Percentiles rank a stretch among this genome's conserved stretches.
phyloP scores from a whole-genome alignment of 169 alveolate genomes.

The Plasmodium vinckei region DNA sequence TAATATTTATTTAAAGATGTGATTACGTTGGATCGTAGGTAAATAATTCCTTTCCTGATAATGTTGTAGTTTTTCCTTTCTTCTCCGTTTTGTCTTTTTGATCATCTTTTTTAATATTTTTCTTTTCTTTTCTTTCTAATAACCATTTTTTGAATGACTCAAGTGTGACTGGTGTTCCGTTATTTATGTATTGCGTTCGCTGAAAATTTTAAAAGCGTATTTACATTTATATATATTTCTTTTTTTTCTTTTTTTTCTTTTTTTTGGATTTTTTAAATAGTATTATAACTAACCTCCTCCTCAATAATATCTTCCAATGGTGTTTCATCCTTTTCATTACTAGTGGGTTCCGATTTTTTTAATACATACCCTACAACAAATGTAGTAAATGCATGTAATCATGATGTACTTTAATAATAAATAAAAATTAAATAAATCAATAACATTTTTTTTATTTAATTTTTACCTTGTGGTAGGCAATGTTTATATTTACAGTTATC shows the following conservation, averaged over 20 bases:
- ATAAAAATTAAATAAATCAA: no score
- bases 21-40: slow-evolving; percentile 87
- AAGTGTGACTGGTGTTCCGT: slow-evolving; percentile 92
- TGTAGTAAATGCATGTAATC: neutral
- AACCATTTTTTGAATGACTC: slow-evolving; percentile 92
- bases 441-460: slow-evolving; percentile 66
- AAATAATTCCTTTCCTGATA: slow-evolving; percentile 91
- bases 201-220: neutral
- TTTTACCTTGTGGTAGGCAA: slow-evolving; percentile 97
- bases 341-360: slow-evolving; percentile 76
- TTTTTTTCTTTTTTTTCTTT: neutral
- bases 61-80: slow-evolving; percentile 80
- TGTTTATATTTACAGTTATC: slow-evolving; percentile 98
- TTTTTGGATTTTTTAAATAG: slow-evolving; percentile 7
- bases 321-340: slow-evolving; percentile 87
- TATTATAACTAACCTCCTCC: slow-evolving; percentile 88
- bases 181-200: slow-evolving; percentile 39
- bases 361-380: slow-evolving; percentile 78
- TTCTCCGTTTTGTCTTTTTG: slow-evolving; percentile 81
- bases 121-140: slow-evolving; percentile 85
- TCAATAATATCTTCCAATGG: slow-evolving; percentile 95
- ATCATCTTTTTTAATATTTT: slow-evolving; percentile 87
- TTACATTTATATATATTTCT: neutral
- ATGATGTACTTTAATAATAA: neutral
- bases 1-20: neutral